Percentiles rank a stretch among this genome's conserved stretches.
These are phyloP conservation scores for Coemansia sp. DNA, from an alignment of 192 early-diverging fungal genomes.

Conservation along the genomic window DNA sequence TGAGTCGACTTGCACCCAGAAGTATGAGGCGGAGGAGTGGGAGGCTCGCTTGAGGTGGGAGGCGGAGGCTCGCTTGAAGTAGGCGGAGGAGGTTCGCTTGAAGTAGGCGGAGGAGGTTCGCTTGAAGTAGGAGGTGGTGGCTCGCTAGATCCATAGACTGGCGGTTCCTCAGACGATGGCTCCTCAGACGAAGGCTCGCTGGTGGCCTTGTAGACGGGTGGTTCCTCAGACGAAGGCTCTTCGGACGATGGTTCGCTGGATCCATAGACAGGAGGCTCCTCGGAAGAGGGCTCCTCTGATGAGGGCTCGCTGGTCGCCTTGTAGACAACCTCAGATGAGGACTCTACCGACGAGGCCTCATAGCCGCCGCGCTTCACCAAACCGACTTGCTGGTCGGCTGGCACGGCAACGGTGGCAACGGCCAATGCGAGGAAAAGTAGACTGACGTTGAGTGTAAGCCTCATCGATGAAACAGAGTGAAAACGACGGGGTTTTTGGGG, in stretches of 20 bases:
- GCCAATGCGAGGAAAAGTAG: constrained; percentile 47
- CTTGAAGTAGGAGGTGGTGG: constrained; percentile 12
- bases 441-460: constrained; percentile 37
- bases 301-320: constrained; percentile 33
- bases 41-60: constrained; percentile 24
- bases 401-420: constrained; percentile 30
- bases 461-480: constrained; percentile 23
- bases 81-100: constrained; percentile 22
- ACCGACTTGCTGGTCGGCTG: constrained; percentile 23
- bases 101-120: constrained; percentile 14
- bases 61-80: constrained; percentile 3
- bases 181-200: constrained; percentile 19
- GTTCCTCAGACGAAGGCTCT: constrained; percentile 22
- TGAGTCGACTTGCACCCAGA: background rate
- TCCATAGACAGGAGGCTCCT: constrained; percentile 13
- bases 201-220: constrained; percentile 15
- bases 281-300: constrained; percentile 11
- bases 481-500: background rate
- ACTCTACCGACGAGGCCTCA: constrained; percentile 11
- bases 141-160: constrained; percentile 12
- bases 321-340: constrained; percentile 23
- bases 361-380: constrained; percentile 40
- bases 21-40: constrained; percentile 15
- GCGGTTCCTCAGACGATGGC: constrained; percentile 12
- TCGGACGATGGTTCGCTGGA: constrained; percentile 16